Evolutionary conservation across 768 basidiomycete species (phyloP), one percentile per base, ranked within the genome.

Genomic region (Podaxis pistillaris): DNA sequence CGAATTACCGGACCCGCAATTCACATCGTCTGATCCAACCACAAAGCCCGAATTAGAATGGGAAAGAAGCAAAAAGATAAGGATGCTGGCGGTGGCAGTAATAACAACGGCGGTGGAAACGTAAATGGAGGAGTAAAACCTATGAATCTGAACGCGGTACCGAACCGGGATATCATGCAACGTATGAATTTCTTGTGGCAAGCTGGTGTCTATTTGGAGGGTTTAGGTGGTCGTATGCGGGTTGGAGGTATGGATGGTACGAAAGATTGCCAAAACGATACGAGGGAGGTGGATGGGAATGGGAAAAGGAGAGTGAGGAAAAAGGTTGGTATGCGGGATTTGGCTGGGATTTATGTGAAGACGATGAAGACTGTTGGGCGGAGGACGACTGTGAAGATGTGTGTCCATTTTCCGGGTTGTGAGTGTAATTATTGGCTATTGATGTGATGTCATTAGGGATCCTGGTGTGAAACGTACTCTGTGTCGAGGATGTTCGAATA

Each of bases 161-260:
- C 79, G 11, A 91, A 93, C 71, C 79, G 86, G 30, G 93, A 94
- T 69, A 84, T 90, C 52, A 81, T 93, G 22, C 93, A 94, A 72
- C 82, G 93, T 30, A 81, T 94, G 64, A 94, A 90, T 74, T 94
- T 91, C 72, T 82, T 94, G 38, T 93, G 91, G 69, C 93, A 94
- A 74, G 89, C 91, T 38, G 87, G 88, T 68, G 79, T 83, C 12
- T 88, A 87, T 64, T 76, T 92, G 19, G 79, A 76, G 26, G 26
- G 40, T 58, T 76, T 75, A 11, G 72, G 81, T 53, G 66, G 72
- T 40, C 8, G 33, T 33, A 1, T 33, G 8, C 8, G 33, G 33
- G 8, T 33, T 33, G 30, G 8, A 33, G 8, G 30, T 33, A 8
- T 9, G 30, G 33, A 33, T 33, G 33, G 33, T 0, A 8, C 2